Evolutionary conservation across 2,329 filamentous ascomycete species (phyloP).

Genomic region (Pseudogymnoascus destructans): DNA sequence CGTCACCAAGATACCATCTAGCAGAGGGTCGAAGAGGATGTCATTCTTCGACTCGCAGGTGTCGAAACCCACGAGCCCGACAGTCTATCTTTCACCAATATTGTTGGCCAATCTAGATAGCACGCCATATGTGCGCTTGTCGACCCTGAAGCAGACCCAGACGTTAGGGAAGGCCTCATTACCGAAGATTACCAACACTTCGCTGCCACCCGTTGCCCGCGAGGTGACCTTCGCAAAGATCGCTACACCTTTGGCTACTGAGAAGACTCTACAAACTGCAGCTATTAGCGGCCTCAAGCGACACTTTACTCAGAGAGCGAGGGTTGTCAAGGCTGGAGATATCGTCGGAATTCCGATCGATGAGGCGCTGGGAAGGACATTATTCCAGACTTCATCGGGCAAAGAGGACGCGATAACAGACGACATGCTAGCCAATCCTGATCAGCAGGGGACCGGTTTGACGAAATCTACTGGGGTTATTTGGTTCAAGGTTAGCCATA

Average conservation of each 20-base stretch:
- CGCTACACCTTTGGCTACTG: slow-evolving; percentile 76
- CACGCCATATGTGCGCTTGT: slow-evolving; percentile 65
- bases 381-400: slow-evolving; percentile 55
- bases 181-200: slow-evolving; percentile 42
- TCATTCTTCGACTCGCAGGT: slow-evolving; percentile 60
- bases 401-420: slow-evolving; percentile 56
- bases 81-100: slow-evolving; percentile 70
- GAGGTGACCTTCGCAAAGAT: slow-evolving; percentile 85
- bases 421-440: slow-evolving; percentile 42
- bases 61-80: slow-evolving; percentile 42
- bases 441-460: slow-evolving; percentile 35
- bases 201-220: slow-evolving; percentile 45
- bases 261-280: slow-evolving; percentile 71
- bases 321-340: slow-evolving; percentile 77
- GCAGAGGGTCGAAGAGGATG: slow-evolving; percentile 37
- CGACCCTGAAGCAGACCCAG: slow-evolving; percentile 45
- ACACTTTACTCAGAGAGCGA: slow-evolving; percentile 71
- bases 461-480: slow-evolving; percentile 45
- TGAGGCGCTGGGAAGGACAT: slow-evolving; percentile 64
- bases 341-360: slow-evolving; percentile 83
- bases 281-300: slow-evolving; percentile 77
- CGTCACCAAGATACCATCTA: slow-evolving; percentile 46
- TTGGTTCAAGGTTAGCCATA: slow-evolving; percentile 84
- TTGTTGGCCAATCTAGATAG: slow-evolving; percentile 75
- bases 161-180: slow-evolving; percentile 37